Percentiles rank a stretch among this genome's conserved stretches.
Evolutionary conservation across 805 yeast genomes (phyloP).

Genomic region (Nakazawaea molendinolei): DNA sequence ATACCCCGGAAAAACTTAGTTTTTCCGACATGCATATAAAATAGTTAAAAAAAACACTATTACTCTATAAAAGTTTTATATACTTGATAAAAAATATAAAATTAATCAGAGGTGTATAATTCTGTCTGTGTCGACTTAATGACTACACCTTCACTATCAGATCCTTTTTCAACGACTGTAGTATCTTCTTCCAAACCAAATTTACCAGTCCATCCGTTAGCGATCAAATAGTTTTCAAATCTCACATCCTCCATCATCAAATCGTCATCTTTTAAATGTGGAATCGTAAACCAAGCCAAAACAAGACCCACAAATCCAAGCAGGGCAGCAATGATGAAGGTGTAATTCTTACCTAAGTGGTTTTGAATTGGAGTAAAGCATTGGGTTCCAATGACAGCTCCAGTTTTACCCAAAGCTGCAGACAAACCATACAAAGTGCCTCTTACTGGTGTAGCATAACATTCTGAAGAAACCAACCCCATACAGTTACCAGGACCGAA

Average conservation of each 20-base stretch:
- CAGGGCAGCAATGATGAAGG: slow-evolving; percentile 73
- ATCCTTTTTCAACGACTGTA: neutral
- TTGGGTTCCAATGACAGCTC: slow-evolving; percentile 79
- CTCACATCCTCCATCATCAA: slow-evolving; percentile 54
- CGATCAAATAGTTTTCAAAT: slow-evolving; percentile 52
- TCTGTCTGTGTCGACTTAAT: neutral
- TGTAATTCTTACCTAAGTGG: slow-evolving; percentile 63
- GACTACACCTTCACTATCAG: neutral
- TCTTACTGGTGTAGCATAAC: slow-evolving; percentile 70
- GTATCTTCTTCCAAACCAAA: slow-evolving; percentile 29
- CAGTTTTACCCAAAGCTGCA: slow-evolving; percentile 79
- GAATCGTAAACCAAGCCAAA: slow-evolving; percentile 54
- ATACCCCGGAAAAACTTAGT: too few relatives aligned
- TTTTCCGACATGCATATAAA: too few relatives aligned
- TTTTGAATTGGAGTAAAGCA: slow-evolving; percentile 62
- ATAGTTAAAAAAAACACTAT: too few relatives aligned
- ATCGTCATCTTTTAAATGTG: slow-evolving; percentile 67
- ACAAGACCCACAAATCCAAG: slow-evolving; percentile 62
- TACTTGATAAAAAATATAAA: too few relatives aligned
- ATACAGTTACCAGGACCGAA: slow-evolving; percentile 75
- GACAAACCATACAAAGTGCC: slow-evolving; percentile 71
- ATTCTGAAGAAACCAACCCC: slow-evolving; percentile 62
- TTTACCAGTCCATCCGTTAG: slow-evolving; percentile 52
- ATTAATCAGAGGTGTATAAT: neutral
- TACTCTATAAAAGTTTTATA: too few relatives aligned